Evolutionary conservation across 2,329 filamentous ascomycete genomes (phyloP).

Genomic region (Botrytis aclada): DNA sequence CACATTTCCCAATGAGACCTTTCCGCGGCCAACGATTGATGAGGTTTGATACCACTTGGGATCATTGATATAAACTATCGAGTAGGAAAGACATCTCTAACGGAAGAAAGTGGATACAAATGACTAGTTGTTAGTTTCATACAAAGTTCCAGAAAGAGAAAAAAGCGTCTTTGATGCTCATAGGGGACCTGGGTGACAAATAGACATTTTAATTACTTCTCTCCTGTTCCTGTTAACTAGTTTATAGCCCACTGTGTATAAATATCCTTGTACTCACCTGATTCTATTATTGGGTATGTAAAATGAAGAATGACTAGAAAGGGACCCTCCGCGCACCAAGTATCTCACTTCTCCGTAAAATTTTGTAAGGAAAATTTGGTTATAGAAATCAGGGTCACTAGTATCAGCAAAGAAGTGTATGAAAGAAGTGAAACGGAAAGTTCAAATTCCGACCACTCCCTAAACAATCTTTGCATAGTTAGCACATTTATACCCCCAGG

Average conservation of each 20-base stretch:
- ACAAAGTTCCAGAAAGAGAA: neutral
- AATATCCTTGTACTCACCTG: neutral
- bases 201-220: too few species aligned
- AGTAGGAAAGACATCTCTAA: neutral
- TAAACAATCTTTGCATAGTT: neutral
- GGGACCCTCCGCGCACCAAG: neutral
- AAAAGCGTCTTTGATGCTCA: neutral
- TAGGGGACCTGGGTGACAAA: neutral
- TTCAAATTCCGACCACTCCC: neutral
- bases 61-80: neutral
- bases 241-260: neutral
- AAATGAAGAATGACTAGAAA: neutral
- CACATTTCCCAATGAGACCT: neutral
- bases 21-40: neutral
- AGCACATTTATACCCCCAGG: neutral
- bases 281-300: neutral
- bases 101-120: neutral
- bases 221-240: neutral
- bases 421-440: neutral
- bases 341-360: neutral
- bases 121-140: neutral
- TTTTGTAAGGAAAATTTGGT: neutral
- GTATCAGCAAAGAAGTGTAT: neutral
- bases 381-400: neutral
- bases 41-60: neutral